Evolutionary conservation across 768 basidiomycete genomes (phyloP).

Genomic region (Tephrocybe rancida): DNA sequence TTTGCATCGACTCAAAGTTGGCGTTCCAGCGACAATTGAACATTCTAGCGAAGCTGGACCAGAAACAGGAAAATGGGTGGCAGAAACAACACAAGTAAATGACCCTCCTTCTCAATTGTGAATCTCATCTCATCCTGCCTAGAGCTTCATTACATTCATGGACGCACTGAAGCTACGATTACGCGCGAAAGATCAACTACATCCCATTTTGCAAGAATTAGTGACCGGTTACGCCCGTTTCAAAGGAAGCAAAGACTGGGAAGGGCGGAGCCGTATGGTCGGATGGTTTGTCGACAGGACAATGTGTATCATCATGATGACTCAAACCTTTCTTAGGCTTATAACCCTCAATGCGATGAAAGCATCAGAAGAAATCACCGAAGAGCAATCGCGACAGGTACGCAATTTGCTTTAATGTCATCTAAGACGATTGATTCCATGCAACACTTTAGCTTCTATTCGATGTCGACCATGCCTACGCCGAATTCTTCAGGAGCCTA

Average conservation of each 20-base stretch:
- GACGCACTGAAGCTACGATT: constrained; percentile 91
- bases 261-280: constrained; percentile 91
- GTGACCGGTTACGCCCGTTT: constrained; percentile 93
- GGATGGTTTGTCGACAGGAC: constrained; percentile 67
- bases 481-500: constrained; percentile 86
- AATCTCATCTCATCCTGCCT: not conserved
- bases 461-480: constrained; percentile 95
- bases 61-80: constrained; percentile 96
- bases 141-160: constrained; percentile 99
- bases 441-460: constrained; percentile 70
- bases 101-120: not conserved
- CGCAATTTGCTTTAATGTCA: constrained; percentile 13
- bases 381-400: constrained; percentile 94
- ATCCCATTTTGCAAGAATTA: constrained; percentile 93
- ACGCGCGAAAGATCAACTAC: constrained; percentile 96
- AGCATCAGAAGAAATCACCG: constrained; percentile 93
- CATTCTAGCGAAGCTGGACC: constrained; percentile 92
- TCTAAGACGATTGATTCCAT: not conserved
- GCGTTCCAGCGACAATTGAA: constrained; percentile 96
- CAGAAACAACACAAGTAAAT: constrained; percentile 91
- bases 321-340: constrained; percentile 55
- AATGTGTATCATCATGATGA: not conserved
- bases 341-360: constrained; percentile 98
- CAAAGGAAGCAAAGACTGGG: constrained; percentile 95
- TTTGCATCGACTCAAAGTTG: constrained; percentile 84